These are phyloP conservation scores for Chaetothyriales sp. DNA, from an alignment of 2,329 filamentous ascomycete genomes.

Conservation along the genomic window DNA sequence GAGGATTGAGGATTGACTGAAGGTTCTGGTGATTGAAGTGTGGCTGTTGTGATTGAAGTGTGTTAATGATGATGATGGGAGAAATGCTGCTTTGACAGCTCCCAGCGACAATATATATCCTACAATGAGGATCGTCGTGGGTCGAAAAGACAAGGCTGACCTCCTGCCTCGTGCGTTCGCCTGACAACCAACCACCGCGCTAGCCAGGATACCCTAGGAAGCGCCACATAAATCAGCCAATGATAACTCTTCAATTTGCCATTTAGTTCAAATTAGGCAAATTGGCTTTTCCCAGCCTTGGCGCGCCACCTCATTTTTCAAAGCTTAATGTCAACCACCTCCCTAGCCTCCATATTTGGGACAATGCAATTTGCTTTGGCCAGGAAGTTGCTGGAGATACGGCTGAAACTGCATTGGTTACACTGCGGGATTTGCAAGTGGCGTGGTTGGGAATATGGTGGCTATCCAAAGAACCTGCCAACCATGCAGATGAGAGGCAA, in stretches of 20 bases:
- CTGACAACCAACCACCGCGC: not conserved
- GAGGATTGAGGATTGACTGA: not conserved
- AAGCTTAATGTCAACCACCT: not conserved
- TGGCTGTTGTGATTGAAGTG: not conserved
- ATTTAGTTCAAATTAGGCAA: not conserved
- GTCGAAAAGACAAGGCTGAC: not conserved
- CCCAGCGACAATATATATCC: not conserved
- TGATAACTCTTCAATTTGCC: not conserved
- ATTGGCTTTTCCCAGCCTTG: not conserved
- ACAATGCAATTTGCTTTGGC: not conserved
- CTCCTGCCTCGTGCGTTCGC: not conserved
- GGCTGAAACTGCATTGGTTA: not conserved
- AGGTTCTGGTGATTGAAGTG: not conserved
- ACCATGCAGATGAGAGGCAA: too few species aligned
- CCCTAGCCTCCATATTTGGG: not conserved
- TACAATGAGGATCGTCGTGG: not conserved
- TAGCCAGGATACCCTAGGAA: not conserved
- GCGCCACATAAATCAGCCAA: not conserved
- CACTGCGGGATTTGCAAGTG: not conserved
- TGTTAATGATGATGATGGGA: not conserved
- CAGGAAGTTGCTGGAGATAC: not conserved
- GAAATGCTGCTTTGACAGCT: not conserved
- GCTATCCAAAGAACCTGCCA: not conserved
- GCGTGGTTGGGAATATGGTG: not conserved
- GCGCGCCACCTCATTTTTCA: not conserved